Evolutionary conservation across 2,329 filamentous ascomycete genomes (phyloP), one percentile per base, ranked within the genome.

Genomic region (Fusarium lateritium): DNA sequence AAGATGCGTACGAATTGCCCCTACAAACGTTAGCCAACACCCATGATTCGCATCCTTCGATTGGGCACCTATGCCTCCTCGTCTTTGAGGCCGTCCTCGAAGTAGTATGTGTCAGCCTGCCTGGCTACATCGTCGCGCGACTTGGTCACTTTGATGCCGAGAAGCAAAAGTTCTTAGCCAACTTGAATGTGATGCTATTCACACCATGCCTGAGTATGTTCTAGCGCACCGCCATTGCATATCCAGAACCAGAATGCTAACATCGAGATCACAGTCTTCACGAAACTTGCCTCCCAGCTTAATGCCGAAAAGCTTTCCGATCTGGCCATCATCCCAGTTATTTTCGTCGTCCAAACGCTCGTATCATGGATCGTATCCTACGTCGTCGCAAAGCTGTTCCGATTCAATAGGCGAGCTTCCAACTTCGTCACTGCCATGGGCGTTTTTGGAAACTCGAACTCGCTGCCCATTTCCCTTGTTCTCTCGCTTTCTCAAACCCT

Each of bases 381-480:
- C 10, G 75, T 86, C 14, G 88, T 98, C 56, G 88, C 92, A 19
- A 91, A 88, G 79, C 83, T 89, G 49, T 97, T 94, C 78, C 85
- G 92, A 17, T 94, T 99, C 80, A 89, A 89, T 73, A 94, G 92
- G 79, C 89, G 95, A 66, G 92, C 94, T 42, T 88, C 91, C 70
- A 99, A 99, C 82, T 99, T 99, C 76, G 92, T 99, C 42, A 92
- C 94, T 33, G 96, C 96, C 54, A 99, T 99, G 96, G 94, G 93
- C 38, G 87, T 98, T 49, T 99, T 99, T 79, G 96, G 95, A 73
- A 99, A 99, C 79, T 98, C 95, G 34, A 99, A 99, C 81, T 98
- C 96, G 19, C 87, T 99, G 21, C 96, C 96, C 1, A 98, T 99
- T 65, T 99, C 96, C 0, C 89, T 99, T 57, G 94, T 99, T 66